Evolutionary conservation across 225 moss, liverwort and hornwort genomes (phyloP), one percentile per base, ranked within the genome.

Genomic region (Asterella californica): DNA sequence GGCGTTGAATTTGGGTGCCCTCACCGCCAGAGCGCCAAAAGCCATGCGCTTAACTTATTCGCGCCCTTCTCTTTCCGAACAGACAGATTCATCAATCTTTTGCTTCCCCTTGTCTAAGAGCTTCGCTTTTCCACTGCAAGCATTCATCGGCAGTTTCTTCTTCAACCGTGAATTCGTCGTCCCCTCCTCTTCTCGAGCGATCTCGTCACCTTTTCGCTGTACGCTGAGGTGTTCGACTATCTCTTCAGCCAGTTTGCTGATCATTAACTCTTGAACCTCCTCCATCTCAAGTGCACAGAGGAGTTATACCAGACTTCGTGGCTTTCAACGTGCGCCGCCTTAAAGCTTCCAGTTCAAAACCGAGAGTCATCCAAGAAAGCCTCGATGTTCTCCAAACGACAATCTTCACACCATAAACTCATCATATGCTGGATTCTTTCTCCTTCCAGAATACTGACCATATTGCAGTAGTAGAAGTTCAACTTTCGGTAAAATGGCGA

Each of bases 1-100:
- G 60, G 60, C 32, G 3, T 32, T 32, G 2, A 36, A 33, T 14
- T 33, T 67, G 9, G 34, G 33, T 4, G 66, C 32, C 34, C 34
- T 67, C 10, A 9, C 66, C 7, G 33, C 66, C 32, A 67, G 34
- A 36, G 66, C 65, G 0, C 65, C 65, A 33, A 65, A 65, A 65
- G 65, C 66, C 66, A 67, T 67, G 32, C 66, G 34, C 66, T 67
- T 67, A 33, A n/a, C n/a, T n/a, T n/a, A n/a, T n/a, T n/a, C n/a
- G n/a, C 15, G 32, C 12, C 33, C 32, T 36, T 67, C 66, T 29
- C 29, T 29, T 5, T 36, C n/a, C 15, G 32, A 15, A 67, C 33
- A 5, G 15, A 12, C 33, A 67, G 6, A 67, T 33, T 67, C 66
- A 12, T 36, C 66, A 67, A 67, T 32, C 33, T 67, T 67, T 36